These are phyloP conservation scores for Fusarium dlaminii DNA, from an alignment of 2,329 filamentous ascomycete genomes.

Conservation along the genomic window DNA sequence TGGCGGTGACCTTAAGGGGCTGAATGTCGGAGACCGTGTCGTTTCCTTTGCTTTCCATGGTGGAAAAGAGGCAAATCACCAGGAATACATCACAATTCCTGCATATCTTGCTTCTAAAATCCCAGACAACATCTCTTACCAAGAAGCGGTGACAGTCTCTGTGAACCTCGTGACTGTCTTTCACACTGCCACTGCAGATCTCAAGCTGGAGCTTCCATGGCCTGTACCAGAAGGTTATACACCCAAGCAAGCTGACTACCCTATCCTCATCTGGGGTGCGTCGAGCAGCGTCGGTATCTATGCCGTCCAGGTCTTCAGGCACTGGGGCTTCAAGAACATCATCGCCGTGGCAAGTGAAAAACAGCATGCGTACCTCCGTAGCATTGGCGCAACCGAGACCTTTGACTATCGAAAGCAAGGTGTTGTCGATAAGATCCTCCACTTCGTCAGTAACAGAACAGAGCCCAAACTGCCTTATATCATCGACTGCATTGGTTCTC, in stretches of 20 bases:
- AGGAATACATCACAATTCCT: conserved; percentile 63
- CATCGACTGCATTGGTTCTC: conserved; percentile 65
- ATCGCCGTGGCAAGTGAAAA: conserved; percentile 57
- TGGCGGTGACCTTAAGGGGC: conserved; percentile 47
- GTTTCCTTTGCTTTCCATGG: conserved; percentile 63
- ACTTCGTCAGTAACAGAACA: conserved; percentile 13
- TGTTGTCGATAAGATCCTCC: conserved; percentile 50
- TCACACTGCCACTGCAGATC: conserved; percentile 60
- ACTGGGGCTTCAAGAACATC: conserved; percentile 63
- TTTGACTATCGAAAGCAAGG: conserved; percentile 58
- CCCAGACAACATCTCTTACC: conserved; percentile 51
- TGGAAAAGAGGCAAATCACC: conserved; percentile 60
- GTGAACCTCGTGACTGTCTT: conserved; percentile 69
- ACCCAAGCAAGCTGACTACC: conserved; percentile 48
- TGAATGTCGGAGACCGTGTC: conserved; percentile 64
- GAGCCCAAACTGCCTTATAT: conserved; percentile 53
- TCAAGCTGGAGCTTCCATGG: conserved; percentile 66
- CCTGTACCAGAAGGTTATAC: conserved; percentile 57
- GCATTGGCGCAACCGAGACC: conserved; percentile 55
- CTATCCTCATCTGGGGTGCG: conserved; percentile 63
- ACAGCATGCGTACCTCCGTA: conserved; percentile 56
- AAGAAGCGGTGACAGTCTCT: conserved; percentile 62
- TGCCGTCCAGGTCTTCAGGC: conserved; percentile 59
- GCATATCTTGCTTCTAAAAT: conserved; percentile 60
- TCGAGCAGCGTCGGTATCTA: conserved; percentile 62